A percentile compares a stretch with the other conserved stretches of the same genome.
Evolutionary conservation across 108 stramenopile genomes (phyloP).

Genomic region (Asterionellopsis glacialis): DNA sequence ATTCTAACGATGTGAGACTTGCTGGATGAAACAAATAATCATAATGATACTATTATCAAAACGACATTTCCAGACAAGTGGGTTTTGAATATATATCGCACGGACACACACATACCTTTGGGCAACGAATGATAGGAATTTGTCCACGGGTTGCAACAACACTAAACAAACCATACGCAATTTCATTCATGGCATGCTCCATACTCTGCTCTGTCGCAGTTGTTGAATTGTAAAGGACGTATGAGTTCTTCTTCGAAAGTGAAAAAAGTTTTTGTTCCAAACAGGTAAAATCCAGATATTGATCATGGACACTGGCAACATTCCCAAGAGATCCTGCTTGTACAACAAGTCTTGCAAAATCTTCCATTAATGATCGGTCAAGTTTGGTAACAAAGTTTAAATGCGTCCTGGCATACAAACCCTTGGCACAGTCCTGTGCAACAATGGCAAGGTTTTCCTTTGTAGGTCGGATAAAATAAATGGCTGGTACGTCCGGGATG

Average conservation of each 20-base stretch:
- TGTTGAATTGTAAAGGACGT: slow-evolving; percentile 82
- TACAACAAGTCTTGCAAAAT: slow-evolving; percentile 85
- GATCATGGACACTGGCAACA: slow-evolving; percentile 87
- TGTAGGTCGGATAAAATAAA: slow-evolving; percentile 95
- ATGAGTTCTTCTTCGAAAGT: slow-evolving; percentile 78
- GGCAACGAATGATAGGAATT: slow-evolving; percentile 92
- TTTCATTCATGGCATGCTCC: slow-evolving; percentile 75
- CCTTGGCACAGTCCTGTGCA: slow-evolving; percentile 79
- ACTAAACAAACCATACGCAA: slow-evolving; percentile 87
- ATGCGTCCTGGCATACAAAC: slow-evolving; percentile 76
- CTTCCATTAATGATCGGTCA: slow-evolving; percentile 91
- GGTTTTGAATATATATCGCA: background rate
- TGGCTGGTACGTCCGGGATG: slow-evolving; percentile 95
- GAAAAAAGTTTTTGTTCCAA: slow-evolving; percentile 85
- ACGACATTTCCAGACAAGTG: background rate
- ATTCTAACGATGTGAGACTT: slow-evolving; percentile 1
- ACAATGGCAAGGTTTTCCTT: slow-evolving; percentile 86
- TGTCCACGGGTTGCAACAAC: slow-evolving; percentile 86
- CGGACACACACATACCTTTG: slow-evolving; percentile 36
- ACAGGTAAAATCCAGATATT: slow-evolving; percentile 92
- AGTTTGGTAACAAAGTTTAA: slow-evolving; percentile 85
- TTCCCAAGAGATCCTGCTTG: slow-evolving; percentile 68
- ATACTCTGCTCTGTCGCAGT: slow-evolving; percentile 78
- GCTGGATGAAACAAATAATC: background rate
- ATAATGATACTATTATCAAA: too few relatives aligned